phyloP scores from a whole-genome alignment of 2,329 filamentous ascomycete genomes.

The Didymella pinodella region DNA sequence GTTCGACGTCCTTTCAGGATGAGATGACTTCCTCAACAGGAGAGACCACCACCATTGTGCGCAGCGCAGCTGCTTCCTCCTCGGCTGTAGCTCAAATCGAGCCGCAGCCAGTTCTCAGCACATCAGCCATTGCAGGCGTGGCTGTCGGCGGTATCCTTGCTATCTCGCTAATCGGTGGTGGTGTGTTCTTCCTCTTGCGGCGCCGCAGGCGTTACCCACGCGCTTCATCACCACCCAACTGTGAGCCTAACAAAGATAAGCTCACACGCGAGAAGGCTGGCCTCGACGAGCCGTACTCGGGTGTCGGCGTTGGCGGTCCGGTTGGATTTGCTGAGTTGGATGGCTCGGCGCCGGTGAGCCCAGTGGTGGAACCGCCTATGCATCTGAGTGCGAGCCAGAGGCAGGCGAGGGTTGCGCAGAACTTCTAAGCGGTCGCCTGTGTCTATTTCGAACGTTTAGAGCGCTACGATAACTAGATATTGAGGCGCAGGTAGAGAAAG shows the following conservation, averaged over 20 bases:
- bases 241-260: neutral
- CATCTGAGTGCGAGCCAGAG: conserved; percentile 1
- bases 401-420: conserved; percentile 5
- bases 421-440: conserved; percentile 3
- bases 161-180: conserved; percentile 20
- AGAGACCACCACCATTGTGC: neutral
- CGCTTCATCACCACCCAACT: neutral
- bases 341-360: conserved; percentile 1
- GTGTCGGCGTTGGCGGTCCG: neutral
- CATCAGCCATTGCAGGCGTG: conserved; percentile 28
- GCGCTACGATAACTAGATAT: neutral
- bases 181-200: conserved; percentile 21
- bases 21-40: neutral
- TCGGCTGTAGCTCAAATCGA: neutral
- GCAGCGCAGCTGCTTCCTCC: neutral
- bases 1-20: neutral
- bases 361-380: neutral
- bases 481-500: neutral
- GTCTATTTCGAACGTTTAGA: neutral
- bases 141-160: conserved; percentile 25
- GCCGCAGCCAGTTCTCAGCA: conserved; percentile 3
- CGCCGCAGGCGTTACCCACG: conserved; percentile 14
- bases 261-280: neutral
- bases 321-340: conserved; percentile 9
- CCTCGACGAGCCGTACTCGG: conserved; percentile 1